Percentiles rank a stretch among this genome's conserved stretches.
Evolutionary conservation across 148 eudicot genomes (phyloP).

Genomic region (Amaranthus cruentus): DNA sequence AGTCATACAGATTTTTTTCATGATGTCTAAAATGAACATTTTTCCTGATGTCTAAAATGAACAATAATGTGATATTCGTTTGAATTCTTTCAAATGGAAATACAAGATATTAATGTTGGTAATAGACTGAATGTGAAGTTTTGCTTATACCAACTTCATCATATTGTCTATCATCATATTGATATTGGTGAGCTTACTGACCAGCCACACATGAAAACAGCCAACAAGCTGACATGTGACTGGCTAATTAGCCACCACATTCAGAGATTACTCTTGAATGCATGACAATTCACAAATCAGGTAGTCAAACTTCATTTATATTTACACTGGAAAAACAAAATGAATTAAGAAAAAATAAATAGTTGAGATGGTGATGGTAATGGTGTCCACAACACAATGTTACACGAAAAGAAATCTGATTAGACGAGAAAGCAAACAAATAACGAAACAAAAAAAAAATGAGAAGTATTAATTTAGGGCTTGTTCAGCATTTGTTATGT

Average conservation of each 20-base stretch:
- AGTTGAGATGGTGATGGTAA: too few relatives aligned
- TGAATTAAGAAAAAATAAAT: too few relatives aligned
- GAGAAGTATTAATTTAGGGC: too few relatives aligned
- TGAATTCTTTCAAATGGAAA: not conserved
- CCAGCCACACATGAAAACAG: slow-evolving; percentile 46
- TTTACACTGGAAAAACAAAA: too few relatives aligned
- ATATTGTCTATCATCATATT: slow-evolving; percentile 22
- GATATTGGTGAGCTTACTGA: slow-evolving; percentile 47
- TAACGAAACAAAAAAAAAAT: too few relatives aligned
- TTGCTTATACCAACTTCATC: slow-evolving; percentile 10
- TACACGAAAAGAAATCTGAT: too few relatives aligned
- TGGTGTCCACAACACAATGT: too few relatives aligned
- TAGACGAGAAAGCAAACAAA: too few relatives aligned
- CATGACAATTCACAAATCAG: not conserved
- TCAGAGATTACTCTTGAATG: not conserved
- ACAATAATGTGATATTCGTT: not conserved
- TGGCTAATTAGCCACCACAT: slow-evolving; percentile 54
- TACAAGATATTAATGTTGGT: slow-evolving; percentile 19
- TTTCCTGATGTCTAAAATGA: not conserved
- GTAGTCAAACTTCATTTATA: not conserved
- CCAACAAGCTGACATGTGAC: slow-evolving; percentile 32
- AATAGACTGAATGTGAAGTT: slow-evolving; percentile 28
- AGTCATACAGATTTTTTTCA: too few relatives aligned
- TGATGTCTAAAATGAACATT: not conserved
- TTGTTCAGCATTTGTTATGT: too few relatives aligned